Evolutionary conservation across 2,329 filamentous ascomycete species (phyloP).

Genomic region (Xylariales sp.): DNA sequence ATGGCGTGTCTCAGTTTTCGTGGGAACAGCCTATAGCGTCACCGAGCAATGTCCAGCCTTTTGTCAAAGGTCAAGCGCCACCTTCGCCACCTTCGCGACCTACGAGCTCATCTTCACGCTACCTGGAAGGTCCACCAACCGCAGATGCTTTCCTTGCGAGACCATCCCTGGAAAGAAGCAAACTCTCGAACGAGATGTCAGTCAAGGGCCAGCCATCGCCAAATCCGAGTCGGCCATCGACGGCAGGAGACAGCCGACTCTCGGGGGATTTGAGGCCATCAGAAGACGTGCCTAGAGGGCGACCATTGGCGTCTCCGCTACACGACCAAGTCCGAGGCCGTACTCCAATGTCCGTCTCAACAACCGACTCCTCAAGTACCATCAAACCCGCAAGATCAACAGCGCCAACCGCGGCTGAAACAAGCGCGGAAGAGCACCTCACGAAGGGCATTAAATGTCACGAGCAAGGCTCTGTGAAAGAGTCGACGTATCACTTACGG

Average conservation of each 20-base stretch:
- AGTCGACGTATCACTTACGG: slow-evolving; percentile 93
- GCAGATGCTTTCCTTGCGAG: slow-evolving; percentile 38
- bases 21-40: slow-evolving; percentile 54
- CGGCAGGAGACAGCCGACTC: slow-evolving; percentile 32
- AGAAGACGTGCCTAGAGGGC: slow-evolving; percentile 45
- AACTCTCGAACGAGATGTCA: slow-evolving; percentile 43
- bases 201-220: slow-evolving; percentile 39
- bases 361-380: slow-evolving; percentile 52
- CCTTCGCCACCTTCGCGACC: slow-evolving; percentile 59
- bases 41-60: slow-evolving; percentile 38
- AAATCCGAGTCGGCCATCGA: slow-evolving; percentile 40
- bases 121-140: slow-evolving; percentile 28
- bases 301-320: slow-evolving; percentile 31
- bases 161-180: slow-evolving; percentile 46
- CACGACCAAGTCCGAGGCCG: slow-evolving; percentile 37
- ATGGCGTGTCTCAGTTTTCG: slow-evolving; percentile 47
- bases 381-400: slow-evolving; percentile 41
- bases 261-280: slow-evolving; percentile 36
- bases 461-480: slow-evolving; percentile 78
- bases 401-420: slow-evolving; percentile 58
- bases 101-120: slow-evolving; percentile 46
- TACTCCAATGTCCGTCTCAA: slow-evolving; percentile 43
- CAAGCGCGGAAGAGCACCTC: slow-evolving; percentile 83
- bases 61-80: slow-evolving; percentile 43
- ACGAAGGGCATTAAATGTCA: slow-evolving; percentile 87